Conservation (phyloP, 2,329 filamentous ascomycete genomes). For the Elsinoe batatas region DNA sequence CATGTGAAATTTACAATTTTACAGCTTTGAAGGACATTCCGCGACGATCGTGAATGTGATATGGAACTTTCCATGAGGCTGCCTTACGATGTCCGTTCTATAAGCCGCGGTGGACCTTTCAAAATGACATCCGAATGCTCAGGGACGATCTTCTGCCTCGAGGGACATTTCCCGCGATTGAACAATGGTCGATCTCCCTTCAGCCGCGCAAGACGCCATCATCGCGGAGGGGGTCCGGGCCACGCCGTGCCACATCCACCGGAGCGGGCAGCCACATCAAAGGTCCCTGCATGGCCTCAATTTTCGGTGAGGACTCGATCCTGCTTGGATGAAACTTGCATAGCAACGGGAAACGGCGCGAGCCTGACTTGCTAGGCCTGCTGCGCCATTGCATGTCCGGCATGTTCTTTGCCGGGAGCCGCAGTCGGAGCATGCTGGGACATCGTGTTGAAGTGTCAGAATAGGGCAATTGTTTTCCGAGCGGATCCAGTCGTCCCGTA, state of each 20-base stretch:
- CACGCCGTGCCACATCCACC: neutral
- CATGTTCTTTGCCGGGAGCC: neutral
- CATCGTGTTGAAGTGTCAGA: neutral
- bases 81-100: too few relatives aligned
- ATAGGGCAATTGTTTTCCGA: neutral
- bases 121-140: too few relatives aligned
- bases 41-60: neutral
- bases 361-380: neutral
- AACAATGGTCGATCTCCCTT: neutral
- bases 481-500: constrained; percentile 2
- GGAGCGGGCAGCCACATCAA: neutral
- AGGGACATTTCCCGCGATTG: neutral
- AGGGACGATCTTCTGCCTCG: neutral
- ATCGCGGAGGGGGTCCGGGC: constrained; percentile 1
- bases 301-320: neutral
- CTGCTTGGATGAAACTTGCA: neutral
- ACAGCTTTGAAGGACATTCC: neutral
- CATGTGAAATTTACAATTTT: neutral
- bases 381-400: neutral
- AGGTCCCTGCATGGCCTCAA: neutral
- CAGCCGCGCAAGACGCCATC: constrained; percentile 2
- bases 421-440: neutral
- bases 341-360: neutral
- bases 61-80: too few relatives aligned
- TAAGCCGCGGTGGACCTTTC: too few relatives aligned